Conservation (phyloP, 164 flowering plant species). For the Sextonia rubra region DNA sequence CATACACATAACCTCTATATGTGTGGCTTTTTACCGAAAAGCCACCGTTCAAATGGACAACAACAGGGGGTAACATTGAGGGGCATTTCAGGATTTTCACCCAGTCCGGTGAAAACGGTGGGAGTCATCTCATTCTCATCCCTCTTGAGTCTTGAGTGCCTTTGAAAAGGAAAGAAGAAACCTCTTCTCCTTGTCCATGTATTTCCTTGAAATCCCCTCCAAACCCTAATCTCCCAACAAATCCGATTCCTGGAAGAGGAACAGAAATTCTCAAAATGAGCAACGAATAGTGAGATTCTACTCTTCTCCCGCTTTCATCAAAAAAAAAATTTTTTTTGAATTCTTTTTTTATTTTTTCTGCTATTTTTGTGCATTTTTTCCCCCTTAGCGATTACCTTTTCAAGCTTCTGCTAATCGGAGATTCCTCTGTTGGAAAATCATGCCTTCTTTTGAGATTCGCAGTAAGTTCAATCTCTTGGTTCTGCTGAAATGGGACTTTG, state of each 20-base stretch:
- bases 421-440: slow-evolving; percentile 56
- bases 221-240: not conserved
- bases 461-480: slow-evolving; percentile 23
- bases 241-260: not conserved
- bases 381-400: slow-evolving; percentile 41
- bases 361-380: not conserved
- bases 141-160: too few species aligned
- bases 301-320: not conserved
- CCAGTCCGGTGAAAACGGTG: too few species aligned
- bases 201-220: not conserved
- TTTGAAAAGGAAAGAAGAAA: too few species aligned
- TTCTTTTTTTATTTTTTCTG: not conserved
- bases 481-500: not conserved
- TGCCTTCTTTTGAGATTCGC: slow-evolving; percentile 65
- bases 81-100: too few species aligned
- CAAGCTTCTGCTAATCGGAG: slow-evolving; percentile 50
- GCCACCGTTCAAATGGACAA: too few species aligned
- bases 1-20: too few species aligned
- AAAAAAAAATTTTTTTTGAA: not conserved
- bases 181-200: not conserved
- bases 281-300: slow-evolving; percentile 37
- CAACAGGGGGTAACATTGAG: too few species aligned
- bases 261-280: slow-evolving; percentile 22
- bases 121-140: too few species aligned
- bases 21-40: too few species aligned